Evolutionary conservation across 2,329 filamentous ascomycete species (phyloP).

Genomic region (Penicillium nordicum): DNA sequence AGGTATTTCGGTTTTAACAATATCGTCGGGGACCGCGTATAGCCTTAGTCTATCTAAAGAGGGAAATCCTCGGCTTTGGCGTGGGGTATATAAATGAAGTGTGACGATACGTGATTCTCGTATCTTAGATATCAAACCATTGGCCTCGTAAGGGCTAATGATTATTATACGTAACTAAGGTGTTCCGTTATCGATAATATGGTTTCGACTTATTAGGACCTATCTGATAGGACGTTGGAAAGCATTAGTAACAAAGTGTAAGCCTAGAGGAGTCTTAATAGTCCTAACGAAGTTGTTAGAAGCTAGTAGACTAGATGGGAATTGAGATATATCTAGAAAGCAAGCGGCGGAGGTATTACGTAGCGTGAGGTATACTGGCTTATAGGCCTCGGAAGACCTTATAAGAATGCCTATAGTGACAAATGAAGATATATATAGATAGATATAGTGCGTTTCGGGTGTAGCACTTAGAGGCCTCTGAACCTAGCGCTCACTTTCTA

Average conservation of each 20-base stretch:
- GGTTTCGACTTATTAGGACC: conserved; percentile 41
- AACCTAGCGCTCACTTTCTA: conserved; percentile 57
- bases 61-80: conserved; percentile 28
- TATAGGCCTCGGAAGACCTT: conserved; percentile 32
- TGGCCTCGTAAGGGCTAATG: conserved; percentile 60
- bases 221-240: conserved; percentile 56
- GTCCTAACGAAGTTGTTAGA: conserved; percentile 53
- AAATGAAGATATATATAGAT: conserved; percentile 45
- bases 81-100: conserved; percentile 54
- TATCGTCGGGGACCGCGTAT: conserved; percentile 37
- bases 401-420: conserved; percentile 37
- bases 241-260: conserved; percentile 34
- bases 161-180: conserved; percentile 44
- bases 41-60: conserved; percentile 48
- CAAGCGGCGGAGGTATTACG: conserved; percentile 31
- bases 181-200: not conserved
- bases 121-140: conserved; percentile 48
- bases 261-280: conserved; percentile 26
- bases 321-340: conserved; percentile 11
- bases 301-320: conserved; percentile 44
- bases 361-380: conserved; percentile 49
- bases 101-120: conserved; percentile 31
- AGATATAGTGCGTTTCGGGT: conserved; percentile 44
- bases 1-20: conserved; percentile 11
- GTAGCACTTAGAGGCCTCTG: conserved; percentile 46